phyloP scores from a whole-genome alignment of 164 flowering plant genomes.

The Aristolochia contorta region DNA sequence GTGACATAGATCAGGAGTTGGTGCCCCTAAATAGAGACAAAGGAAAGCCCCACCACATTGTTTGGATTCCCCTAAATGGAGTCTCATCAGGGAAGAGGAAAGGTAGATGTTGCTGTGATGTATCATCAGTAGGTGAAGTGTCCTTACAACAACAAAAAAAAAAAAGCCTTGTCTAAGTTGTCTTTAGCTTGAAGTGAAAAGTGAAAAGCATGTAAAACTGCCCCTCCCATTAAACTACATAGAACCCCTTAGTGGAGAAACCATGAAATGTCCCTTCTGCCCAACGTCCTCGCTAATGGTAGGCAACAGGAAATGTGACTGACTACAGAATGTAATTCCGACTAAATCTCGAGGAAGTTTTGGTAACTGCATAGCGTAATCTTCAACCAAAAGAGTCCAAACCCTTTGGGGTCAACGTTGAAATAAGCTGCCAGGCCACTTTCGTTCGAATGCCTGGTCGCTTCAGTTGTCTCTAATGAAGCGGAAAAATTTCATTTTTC shows the following conservation, averaged over 20 bases:
- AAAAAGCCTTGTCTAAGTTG: slow-evolving; percentile 5
- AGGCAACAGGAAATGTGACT: background rate
- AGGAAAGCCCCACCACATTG: too few relatives aligned
- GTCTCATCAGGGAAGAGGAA: background rate
- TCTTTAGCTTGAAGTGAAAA: slow-evolving; percentile 36
- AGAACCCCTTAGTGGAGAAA: background rate
- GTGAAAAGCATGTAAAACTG: slow-evolving; percentile 11
- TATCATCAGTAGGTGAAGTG: slow-evolving; percentile 25
- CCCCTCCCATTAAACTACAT: background rate
- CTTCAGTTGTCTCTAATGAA: background rate
- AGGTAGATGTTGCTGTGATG: background rate
- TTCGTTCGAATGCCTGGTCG: slow-evolving; percentile 19
- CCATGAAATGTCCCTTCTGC: background rate
- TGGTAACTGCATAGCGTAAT: slow-evolving; percentile 12
- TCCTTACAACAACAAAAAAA: too few relatives aligned
- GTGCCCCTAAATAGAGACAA: too few relatives aligned
- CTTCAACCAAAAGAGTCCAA: slow-evolving; percentile 54
- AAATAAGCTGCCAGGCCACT: slow-evolving; percentile 36
- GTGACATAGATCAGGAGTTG: too few relatives aligned
- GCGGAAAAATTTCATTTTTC: background rate
- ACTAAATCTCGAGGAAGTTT: background rate
- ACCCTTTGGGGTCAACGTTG: slow-evolving; percentile 3
- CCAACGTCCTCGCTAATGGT: background rate
- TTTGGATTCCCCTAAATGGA: too few relatives aligned
- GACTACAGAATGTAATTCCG: background rate